Evolutionary conservation across 805 yeast genomes (phyloP), one percentile per base, ranked within the genome.

Genomic region (Hanseniaspora osmophila): DNA sequence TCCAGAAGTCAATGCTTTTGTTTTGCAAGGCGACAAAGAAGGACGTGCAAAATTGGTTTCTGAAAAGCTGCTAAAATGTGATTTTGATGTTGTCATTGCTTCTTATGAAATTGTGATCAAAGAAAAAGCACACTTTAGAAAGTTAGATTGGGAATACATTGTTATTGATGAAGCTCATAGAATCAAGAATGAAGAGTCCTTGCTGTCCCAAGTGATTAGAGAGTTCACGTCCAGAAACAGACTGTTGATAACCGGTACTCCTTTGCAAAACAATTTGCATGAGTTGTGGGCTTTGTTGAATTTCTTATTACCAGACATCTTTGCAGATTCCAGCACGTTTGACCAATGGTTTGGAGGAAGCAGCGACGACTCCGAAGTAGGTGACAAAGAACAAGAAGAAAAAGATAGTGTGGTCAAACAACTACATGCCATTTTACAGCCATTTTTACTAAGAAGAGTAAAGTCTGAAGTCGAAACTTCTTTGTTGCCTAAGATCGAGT

Each of bases 381-480:
- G 70, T 5, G 60, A 68, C 3, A 67, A 65, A 27, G 61, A 65
- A 2, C 55, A 59, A 10, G 67, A 64, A 11, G 63, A 61, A 30
- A 73, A 73, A 49, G 80, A 74, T 40, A 65, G 65, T 32, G 69
- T 80, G 13, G 78, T 83, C 19, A 71, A 71, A 47, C 88, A 83
- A 57, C 64, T 83, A 45, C 92, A 82, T 58, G 79, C 83, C 53
- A 86, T 83, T 6, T 66, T 83, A 46, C 74, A 77, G 48, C 94
- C 94, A 2, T 83, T 83, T 57, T 65, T 83, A 44, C 65, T 83
- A 46, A 75, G 94, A 58, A 75, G 94, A 64, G 74, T 83, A 51
- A 83, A 83, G 54, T 71, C 79, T 33, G 92, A 83, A 52, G 94
- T 83, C n/a, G 92, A 83, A 56, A 80, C 78, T 50, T 78, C 86